A percentile compares a stretch with the other conserved stretches of the same genome.
Evolutionary conservation across 1,284 basidiomycete species (phyloP).

Genomic region (Sanghuangporus baumii): DNA sequence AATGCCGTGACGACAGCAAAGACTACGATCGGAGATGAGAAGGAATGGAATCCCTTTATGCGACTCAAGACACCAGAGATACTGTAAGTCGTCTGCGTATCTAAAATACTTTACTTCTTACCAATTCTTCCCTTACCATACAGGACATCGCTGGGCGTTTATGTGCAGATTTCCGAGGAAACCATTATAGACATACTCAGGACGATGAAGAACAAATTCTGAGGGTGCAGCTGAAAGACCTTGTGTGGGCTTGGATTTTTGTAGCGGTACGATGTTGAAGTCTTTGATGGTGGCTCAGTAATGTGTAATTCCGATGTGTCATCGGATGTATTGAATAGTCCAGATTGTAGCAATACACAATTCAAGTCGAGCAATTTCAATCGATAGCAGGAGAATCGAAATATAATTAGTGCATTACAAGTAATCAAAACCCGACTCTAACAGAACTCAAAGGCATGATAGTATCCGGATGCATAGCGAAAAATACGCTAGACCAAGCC

Average conservation of each 20-base stretch:
- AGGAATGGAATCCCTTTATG: conserved; percentile 85
- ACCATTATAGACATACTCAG: conserved; percentile 71
- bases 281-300: not conserved
- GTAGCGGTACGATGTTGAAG: not conserved
- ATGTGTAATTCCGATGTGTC: not conserved
- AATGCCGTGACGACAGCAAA: conserved; percentile 66
- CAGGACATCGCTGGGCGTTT: conserved; percentile 44
- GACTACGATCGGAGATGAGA: conserved; percentile 82
- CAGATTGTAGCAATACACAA: conserved; percentile 4
- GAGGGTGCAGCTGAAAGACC: conserved; percentile 29
- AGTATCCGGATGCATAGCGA: not conserved
- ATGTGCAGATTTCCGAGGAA: conserved; percentile 39
- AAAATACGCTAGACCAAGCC: not conserved
- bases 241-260: not conserved
- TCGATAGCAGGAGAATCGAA: not conserved
- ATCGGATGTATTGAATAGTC: not conserved
- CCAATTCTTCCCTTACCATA: not conserved
- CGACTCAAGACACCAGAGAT: conserved; percentile 53
- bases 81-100: conserved; percentile 37
- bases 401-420: conserved; percentile 3
- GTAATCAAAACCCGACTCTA: not conserved
- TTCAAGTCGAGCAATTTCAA: not conserved
- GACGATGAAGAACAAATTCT: conserved; percentile 80
- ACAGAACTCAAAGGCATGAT: not conserved
- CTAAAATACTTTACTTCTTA: not conserved